Evolutionary conservation across 129 eudicot species (phyloP).

Genomic region (Rutidosis leptorrhynchoides): DNA sequence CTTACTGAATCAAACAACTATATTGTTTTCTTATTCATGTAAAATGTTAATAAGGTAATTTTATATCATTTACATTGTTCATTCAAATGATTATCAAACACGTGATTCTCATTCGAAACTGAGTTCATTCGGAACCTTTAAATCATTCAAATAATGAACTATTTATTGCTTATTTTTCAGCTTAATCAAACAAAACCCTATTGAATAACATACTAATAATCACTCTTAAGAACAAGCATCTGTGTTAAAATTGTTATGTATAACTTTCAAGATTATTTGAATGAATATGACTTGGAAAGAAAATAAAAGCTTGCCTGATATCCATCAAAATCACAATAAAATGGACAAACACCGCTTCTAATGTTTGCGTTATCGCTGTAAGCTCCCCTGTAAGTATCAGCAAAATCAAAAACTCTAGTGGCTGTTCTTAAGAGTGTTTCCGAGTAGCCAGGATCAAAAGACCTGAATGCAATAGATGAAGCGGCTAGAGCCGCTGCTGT

Average conservation of each 20-base stretch:
- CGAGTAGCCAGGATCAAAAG: conserved; percentile 73
- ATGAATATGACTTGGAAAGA: neutral
- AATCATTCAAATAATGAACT: no score
- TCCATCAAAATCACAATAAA: conserved; percentile 94
- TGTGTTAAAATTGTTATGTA: neutral
- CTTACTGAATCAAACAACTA: no score
- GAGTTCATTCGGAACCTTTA: no score
- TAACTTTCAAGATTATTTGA: neutral
- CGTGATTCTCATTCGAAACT: no score
- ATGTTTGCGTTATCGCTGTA: conserved; percentile 77
- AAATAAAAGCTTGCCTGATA: conserved; percentile 57
- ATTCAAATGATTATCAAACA: no score
- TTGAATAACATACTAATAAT: no score
- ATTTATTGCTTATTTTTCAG: no score
- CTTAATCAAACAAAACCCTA: no score
- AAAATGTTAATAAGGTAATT: no score
- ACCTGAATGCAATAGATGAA: conserved; percentile 78
- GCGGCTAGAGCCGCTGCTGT: conserved; percentile 97
- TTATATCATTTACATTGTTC: no score
- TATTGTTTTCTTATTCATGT: no score
- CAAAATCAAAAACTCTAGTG: conserved; percentile 58
- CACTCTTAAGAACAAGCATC: neutral
- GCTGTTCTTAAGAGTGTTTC: conserved; percentile 68
- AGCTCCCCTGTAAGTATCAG: conserved; percentile 79
- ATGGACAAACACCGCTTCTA: conserved; percentile 80